These are phyloP conservation scores for Niebla homalea DNA, from an alignment of 495 filamentous ascomycete species.

Conservation along the genomic window DNA sequence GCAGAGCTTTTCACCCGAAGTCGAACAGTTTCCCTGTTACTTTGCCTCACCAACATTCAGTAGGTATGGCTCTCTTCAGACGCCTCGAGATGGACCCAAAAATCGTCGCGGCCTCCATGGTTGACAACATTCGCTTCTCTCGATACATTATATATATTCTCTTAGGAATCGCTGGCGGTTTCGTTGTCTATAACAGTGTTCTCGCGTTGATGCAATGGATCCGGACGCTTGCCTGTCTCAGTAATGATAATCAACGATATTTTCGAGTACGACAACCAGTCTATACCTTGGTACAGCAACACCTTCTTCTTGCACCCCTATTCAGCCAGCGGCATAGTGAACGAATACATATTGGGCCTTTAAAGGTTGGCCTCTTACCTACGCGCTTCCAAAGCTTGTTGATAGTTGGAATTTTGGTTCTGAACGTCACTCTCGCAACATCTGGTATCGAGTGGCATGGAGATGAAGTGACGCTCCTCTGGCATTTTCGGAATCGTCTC, in stretches of 20 bases:
- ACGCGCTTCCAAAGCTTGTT: slow-evolving; percentile 69
- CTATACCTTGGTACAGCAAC: slow-evolving; percentile 58
- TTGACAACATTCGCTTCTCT: slow-evolving; percentile 23
- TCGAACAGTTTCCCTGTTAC: neutral
- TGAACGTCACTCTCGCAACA: slow-evolving; percentile 68
- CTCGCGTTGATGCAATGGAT: slow-evolving; percentile 45
- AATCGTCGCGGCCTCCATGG: neutral
- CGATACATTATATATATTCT: slow-evolving; percentile 31
- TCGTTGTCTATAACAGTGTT: slow-evolving; percentile 40
- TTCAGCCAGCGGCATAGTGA: slow-evolving; percentile 73
- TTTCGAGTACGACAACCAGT: slow-evolving; percentile 32
- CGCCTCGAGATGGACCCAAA: neutral
- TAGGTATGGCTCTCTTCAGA: neutral
- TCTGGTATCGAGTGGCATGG: slow-evolving; percentile 30
- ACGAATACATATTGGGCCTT: slow-evolving; percentile 60
- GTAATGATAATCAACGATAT: slow-evolving; percentile 56
- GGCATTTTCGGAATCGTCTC: slow-evolving; percentile 57
- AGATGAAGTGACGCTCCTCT: slow-evolving; percentile 30
- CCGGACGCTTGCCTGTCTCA: slow-evolving; percentile 60
- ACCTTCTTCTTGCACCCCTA: slow-evolving; percentile 75
- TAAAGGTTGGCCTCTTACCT: slow-evolving; percentile 78
- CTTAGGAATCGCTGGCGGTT: slow-evolving; percentile 33
- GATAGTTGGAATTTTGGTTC: slow-evolving; percentile 54
- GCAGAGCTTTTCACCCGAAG: neutral
- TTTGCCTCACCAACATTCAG: neutral